phyloP scores from a whole-genome alignment of 2,329 filamentous ascomycete genomes.

The Aplosporella prunicola region DNA sequence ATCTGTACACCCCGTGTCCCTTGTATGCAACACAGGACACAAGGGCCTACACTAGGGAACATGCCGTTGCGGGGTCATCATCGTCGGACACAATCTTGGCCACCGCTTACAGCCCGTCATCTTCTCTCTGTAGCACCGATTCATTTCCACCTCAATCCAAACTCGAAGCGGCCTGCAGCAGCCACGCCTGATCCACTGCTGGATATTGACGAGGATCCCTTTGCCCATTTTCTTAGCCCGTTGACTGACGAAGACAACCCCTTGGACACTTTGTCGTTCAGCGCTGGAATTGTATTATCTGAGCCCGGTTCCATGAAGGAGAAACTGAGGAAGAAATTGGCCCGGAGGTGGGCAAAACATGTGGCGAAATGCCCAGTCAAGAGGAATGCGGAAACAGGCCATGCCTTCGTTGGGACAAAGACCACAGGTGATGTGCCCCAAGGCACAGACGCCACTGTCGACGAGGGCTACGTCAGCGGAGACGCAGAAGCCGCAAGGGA shows the following conservation, averaged over 20 bases:
- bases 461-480: constrained; percentile 11
- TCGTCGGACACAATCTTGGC: constrained; percentile 6
- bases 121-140: constrained; percentile 8
- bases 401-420: not conserved
- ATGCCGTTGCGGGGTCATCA: no score
- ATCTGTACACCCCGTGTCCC: no score
- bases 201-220: constrained; percentile 35
- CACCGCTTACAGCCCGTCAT: constrained; percentile 6
- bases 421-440: not conserved
- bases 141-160: constrained; percentile 9
- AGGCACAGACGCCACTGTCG: constrained; percentile 6
- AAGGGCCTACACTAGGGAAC: no score
- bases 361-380: constrained; percentile 28
- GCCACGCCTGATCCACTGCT: constrained; percentile 17
- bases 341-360: constrained; percentile 32
- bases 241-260: constrained; percentile 30
- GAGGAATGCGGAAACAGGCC: constrained; percentile 9
- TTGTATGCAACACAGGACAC: no score
- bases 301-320: constrained; percentile 24
- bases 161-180: not conserved
- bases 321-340: constrained; percentile 30
- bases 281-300: constrained; percentile 28
- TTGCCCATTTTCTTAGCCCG: constrained; percentile 34
- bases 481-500: constrained; percentile 3
- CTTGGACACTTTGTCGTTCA: constrained; percentile 22